These are phyloP conservation scores for Pseudoneurospora amorphoporcata DNA, from an alignment of 495 filamentous ascomycete species.

Conservation along the genomic window DNA sequence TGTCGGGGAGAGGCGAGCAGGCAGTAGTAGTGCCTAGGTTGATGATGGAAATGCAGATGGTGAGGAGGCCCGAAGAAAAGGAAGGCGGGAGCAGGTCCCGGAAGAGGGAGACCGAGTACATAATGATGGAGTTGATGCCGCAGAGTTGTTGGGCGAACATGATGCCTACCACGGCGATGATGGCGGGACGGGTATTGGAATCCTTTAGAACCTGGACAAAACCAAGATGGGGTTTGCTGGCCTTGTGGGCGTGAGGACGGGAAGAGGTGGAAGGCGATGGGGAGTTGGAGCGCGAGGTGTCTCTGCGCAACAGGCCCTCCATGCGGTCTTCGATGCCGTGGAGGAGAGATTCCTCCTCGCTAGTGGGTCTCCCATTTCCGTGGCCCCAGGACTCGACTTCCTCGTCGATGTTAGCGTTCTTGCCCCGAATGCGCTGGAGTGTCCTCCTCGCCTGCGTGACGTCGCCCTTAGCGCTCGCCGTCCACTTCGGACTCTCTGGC, in stretches of 20 bases:
- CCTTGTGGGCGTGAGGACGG: constrained; percentile 25
- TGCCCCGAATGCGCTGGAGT: constrained; percentile 65
- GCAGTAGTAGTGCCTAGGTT: constrained; percentile 75
- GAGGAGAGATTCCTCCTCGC: constrained; percentile 41
- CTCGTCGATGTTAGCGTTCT: constrained; percentile 55
- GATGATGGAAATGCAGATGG: constrained; percentile 73
- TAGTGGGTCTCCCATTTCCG: constrained; percentile 20
- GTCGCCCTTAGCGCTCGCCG: constrained; percentile 55
- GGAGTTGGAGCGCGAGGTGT: constrained; percentile 6
- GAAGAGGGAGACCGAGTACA: constrained; percentile 91
- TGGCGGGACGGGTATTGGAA: constrained; percentile 59
- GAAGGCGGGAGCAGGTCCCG: constrained; percentile 63
- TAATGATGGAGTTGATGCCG: constrained; percentile 93
- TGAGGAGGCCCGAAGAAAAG: constrained; percentile 54
- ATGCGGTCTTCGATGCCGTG: constrained; percentile 6
- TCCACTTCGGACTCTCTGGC: constrained; percentile 79
- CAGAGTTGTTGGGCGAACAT: constrained; percentile 91
- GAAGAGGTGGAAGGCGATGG: constrained; percentile 6
- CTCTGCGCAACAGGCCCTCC: constrained; percentile 11
- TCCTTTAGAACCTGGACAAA: constrained; percentile 56
- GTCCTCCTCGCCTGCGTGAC: constrained; percentile 49
- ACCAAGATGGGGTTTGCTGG: constrained; percentile 42
- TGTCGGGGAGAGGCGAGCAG: constrained; percentile 76
- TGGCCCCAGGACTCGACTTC: constrained; percentile 59
- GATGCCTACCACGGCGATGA: constrained; percentile 76